Base-by-base conservation (phyloP, 257 asterid genomes). In the Jasminum sambac region DNA sequence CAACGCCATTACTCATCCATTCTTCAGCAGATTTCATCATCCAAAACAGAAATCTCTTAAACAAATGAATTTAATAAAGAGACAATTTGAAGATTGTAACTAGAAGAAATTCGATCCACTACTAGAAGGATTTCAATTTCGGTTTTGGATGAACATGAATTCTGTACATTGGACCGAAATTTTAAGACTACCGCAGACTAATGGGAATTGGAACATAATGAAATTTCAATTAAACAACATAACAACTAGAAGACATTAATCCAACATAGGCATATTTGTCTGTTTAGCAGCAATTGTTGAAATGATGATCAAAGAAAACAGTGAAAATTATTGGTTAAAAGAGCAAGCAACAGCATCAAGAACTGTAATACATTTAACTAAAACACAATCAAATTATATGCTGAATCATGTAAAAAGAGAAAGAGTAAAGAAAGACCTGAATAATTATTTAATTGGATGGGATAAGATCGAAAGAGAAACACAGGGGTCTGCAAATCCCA, bases 1-100 rank as follows among this genome's bases (percentile, higher is more conserved):
- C 72, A 82, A 76, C 36, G 92, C 96, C 94, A 90, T 88, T 59
- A 72, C 73, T 75, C 73, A 59, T 78, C 82, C 88, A 82, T 81
- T 63, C 78, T 64, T 73, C 77, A 73, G 64, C 69, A 62, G 72
- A 79, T 50, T 61, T 72, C 57, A 64, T 71, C 23, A 30, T 48
- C 62, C 58, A 66, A 39, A 39, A 39, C 4, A 50, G 63, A 23
- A 55, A 55, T 55, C 62, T 23, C 36, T 55, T 55, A 14, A 55
- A 34, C 9, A 24, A 21, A 55, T 5, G 0, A 24, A 30, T 21
- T 55, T 55, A 2, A 2, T 21, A 23, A 50, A n/a, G 13, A 50
- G 34, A 55, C 5, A 23, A 55, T 23, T 23, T 8, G 36, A 55
- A 55, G 10, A 55, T 23, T 21, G 16, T 19, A 23, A 10, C 62